These are phyloP conservation scores for Neofusicoccum kwambonambiense DNA, from an alignment of 2,329 filamentous ascomycete genomes.

Conservation along the genomic window DNA sequence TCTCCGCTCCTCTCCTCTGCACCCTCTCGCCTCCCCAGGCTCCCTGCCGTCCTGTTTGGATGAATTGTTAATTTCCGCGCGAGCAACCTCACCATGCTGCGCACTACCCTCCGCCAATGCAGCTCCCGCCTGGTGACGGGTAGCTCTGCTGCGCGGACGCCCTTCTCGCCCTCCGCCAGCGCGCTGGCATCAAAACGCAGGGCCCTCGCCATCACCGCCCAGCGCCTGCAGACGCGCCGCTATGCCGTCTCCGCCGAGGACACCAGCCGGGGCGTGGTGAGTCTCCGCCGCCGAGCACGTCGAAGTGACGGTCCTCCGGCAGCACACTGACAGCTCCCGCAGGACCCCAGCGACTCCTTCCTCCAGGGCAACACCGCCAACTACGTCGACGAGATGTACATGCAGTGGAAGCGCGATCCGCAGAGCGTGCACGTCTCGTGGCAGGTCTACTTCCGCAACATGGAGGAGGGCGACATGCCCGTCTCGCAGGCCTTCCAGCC, in stretches of 20 bases:
- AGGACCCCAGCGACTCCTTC: constrained; percentile 93
- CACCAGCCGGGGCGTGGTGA: constrained; percentile 60
- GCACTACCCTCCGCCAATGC: constrained; percentile 64
- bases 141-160: constrained; percentile 49
- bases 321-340: constrained; percentile 29
- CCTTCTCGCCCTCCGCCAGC: constrained; percentile 44
- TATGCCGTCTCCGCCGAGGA: constrained; percentile 62
- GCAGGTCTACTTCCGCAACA: constrained; percentile 99
- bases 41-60: constrained; percentile 11
- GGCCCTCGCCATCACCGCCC: constrained; percentile 46
- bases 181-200: constrained; percentile 49
- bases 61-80: constrained; percentile 19
- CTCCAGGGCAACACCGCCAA: constrained; percentile 95
- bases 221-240: constrained; percentile 47
- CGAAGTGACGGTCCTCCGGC: not conserved
- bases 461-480: constrained; percentile 97
- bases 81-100: constrained; percentile 63
- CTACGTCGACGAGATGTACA: constrained; percentile 99
- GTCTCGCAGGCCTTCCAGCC: constrained; percentile 96
- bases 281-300: constrained; percentile 29
- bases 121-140: constrained; percentile 60
- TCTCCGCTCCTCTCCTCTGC: not conserved
- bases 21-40: not conserved
- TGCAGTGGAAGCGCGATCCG: constrained; percentile 94
- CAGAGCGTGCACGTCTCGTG: constrained; percentile 94